phyloP scores from a whole-genome alignment of 352 stramenopile genomes.

The Globisporangium nunn region DNA sequence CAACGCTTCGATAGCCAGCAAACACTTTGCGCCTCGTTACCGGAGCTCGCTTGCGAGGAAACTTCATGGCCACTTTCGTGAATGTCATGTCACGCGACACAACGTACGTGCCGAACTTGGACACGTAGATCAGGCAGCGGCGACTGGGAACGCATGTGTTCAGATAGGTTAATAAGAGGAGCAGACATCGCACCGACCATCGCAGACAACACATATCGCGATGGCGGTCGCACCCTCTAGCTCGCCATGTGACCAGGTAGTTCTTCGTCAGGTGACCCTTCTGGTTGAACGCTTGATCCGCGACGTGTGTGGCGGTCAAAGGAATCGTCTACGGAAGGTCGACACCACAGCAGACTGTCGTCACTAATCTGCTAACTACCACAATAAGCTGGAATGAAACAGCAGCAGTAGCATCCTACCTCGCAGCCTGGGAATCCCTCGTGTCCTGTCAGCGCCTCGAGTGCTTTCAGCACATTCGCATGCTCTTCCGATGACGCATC shows the following conservation, averaged over 20 bases:
- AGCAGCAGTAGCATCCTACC: constrained; percentile 20
- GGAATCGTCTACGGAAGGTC: constrained; percentile 51
- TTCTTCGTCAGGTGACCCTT: constrained; percentile 67
- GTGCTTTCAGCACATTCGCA: constrained; percentile 29
- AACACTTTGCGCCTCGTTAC: constrained; percentile 16
- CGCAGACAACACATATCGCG: not conserved
- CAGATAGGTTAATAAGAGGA: not conserved
- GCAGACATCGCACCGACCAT: not conserved
- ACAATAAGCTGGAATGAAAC: not conserved
- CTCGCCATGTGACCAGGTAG: constrained; percentile 84
- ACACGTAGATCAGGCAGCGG: constrained; percentile 72
- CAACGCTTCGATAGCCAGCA: no score
- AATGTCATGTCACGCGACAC: constrained; percentile 80
- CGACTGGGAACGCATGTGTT: constrained; percentile 23
- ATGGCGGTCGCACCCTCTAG: constrained; percentile 44
- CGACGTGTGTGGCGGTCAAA: constrained; percentile 78
- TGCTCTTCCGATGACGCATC: constrained; percentile 61
- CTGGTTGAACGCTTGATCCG: constrained; percentile 58
- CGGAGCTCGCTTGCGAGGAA: constrained; percentile 62
- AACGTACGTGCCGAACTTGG: constrained; percentile 62
- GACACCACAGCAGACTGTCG: not conserved
- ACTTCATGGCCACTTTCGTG: constrained; percentile 86
- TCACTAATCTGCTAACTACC: constrained; percentile 2
- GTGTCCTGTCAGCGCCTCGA: constrained; percentile 64
- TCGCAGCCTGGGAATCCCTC: constrained; percentile 82